A percentile compares a stretch with the other conserved stretches of the same genome.
These are phyloP conservation scores for Gaeumannomyces sp. DNA, from an alignment of 2,329 filamentous ascomycete genomes.

Conservation along the genomic window DNA sequence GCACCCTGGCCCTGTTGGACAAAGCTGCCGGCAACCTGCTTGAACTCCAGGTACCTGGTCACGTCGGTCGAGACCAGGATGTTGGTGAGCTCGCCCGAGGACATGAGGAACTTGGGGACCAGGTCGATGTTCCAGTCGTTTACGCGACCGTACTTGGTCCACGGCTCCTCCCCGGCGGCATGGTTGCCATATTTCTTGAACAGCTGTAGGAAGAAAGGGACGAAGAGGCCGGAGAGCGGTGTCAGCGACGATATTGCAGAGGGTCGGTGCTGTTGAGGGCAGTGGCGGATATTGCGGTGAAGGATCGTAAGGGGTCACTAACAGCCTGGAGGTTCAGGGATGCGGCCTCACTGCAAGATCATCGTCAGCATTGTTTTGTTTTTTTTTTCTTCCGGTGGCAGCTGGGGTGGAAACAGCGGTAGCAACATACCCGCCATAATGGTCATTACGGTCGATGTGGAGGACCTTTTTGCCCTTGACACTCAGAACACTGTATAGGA, in stretches of 20 bases:
- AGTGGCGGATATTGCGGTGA: conserved; percentile 12
- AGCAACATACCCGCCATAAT: conserved; percentile 76
- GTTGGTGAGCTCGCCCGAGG: conserved; percentile 95
- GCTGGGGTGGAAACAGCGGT: conserved; percentile 12
- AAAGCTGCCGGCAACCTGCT: conserved; percentile 91
- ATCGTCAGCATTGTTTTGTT: not conserved
- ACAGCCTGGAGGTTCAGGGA: conserved; percentile 95
- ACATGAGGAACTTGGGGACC: conserved; percentile 97
- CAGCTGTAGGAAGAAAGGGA: conserved; percentile 48
- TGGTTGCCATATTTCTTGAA: conserved; percentile 96
- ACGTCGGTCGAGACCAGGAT: conserved; percentile 96
- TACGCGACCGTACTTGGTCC: conserved; percentile 93
- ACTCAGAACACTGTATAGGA: conserved; percentile 68
- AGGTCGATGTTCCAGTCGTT: conserved; percentile 99
- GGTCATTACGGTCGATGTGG: conserved; percentile 96
- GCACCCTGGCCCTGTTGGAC: conserved; percentile 81
- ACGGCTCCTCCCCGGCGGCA: conserved; percentile 73
- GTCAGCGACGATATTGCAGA: conserved; percentile 10
- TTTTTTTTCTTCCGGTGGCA: not conserved
- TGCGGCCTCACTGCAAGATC: conserved; percentile 68
- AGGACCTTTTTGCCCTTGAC: conserved; percentile 99
- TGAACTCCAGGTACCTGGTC: conserved; percentile 84
- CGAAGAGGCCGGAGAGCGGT: not conserved
- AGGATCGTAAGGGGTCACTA: conserved; percentile 11
- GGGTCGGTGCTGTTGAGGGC: not conserved